Base-by-base conservation (phyloP, 805 yeast species). In the Isabelozyma heimii region DNA sequence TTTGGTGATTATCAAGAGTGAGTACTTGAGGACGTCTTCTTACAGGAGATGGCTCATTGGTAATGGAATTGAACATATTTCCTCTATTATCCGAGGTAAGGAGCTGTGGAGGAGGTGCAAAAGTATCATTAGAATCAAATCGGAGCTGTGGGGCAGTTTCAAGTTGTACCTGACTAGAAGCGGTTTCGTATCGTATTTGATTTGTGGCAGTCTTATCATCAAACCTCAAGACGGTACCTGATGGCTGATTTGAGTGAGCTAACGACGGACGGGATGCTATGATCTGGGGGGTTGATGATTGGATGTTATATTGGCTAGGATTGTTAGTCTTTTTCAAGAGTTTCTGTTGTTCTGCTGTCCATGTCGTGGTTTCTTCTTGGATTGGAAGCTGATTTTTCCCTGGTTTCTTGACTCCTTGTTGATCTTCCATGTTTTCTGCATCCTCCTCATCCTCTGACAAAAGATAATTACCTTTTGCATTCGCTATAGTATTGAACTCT, bases 311-410 rank as follows among this genome's bases (percentile, higher is more conserved):
- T 47, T 37, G 37, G 33, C 41, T 33, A 16, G 16, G 46, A 20
- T 10, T 33, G 14, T 17, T 45, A 33, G 44, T 10, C 14, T 39
- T 46, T 35, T 41, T 39, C 10, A 39, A 28, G 4, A 43, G 38
- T 20, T 53, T 56, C 30, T 52, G 51, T 43, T 62, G 65, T 28
- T 65, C 70, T 6, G 61, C 59, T 1, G 72, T 61, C 74, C 73
- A 68, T 1, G 72, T 66, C 9, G 72, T 67, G 0, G 72, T 68
- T 40, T 58, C 66, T 40, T 67, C 73, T 16, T 48, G 50, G 27
- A 49, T 41, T 40, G 38, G 44, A 46, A 45, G 43, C n/a, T 14
- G 67, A 65, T 41, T 52, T 56, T 43, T 57, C 60, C 51, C 58
- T 52, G 5, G 33, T 45, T 27, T 44, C 45, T 2, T 4, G 13